Base-by-base conservation (phyloP, 768 basidiomycete species). In the Tricholoma matsutake region DNA sequence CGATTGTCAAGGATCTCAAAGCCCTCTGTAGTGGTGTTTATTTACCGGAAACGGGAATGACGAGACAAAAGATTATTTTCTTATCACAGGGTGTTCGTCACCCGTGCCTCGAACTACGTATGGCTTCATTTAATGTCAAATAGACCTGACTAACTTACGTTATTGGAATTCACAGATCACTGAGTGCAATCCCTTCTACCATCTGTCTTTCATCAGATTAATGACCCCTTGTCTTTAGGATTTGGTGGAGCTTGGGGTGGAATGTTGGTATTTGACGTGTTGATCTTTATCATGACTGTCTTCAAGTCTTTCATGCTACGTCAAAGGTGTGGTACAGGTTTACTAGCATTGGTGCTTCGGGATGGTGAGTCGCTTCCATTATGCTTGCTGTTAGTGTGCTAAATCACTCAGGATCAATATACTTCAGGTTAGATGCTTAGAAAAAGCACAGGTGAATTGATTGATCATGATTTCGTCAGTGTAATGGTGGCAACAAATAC, bases 161-260 rank as follows among this genome's bases (percentile, higher is more conserved):
- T 16, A 25, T 20, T 16, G 8, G 25, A 8, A 31, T 47, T 34
- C 3, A 57, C 16, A 57, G 56, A 18, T 43, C 43, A 13, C 11
- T 32, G 25, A 47, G 56, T 57, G 8, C 9, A 31, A 32, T n/a
- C 6, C 29, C 47, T 20, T 9, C 14, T 28, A 6, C 16, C 10
- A 25, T 10, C 25, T 11, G 31, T 18, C 29, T 31, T 32, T 32
- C 3, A 29, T 14, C 13, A 25, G 16, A 32, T 47, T 47, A n/a
- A 25, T 32, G 34, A 57, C 10, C 13, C 39, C 13, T 25, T 25
- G 22, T 57, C 3, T 31, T 18, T 32, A 57, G 56, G 29, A 22
- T 47, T 57, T 11, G 56, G 41, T 34, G 56, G 41, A n/a, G 56
- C 56, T 28, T 57, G 56, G 56, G 56, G 56, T 6, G 56, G 56